A percentile compares a stretch with the other conserved stretches of the same genome.
Evolutionary conservation across 805 yeast genomes (phyloP).

Genomic region (Kodamaea leandrae): DNA sequence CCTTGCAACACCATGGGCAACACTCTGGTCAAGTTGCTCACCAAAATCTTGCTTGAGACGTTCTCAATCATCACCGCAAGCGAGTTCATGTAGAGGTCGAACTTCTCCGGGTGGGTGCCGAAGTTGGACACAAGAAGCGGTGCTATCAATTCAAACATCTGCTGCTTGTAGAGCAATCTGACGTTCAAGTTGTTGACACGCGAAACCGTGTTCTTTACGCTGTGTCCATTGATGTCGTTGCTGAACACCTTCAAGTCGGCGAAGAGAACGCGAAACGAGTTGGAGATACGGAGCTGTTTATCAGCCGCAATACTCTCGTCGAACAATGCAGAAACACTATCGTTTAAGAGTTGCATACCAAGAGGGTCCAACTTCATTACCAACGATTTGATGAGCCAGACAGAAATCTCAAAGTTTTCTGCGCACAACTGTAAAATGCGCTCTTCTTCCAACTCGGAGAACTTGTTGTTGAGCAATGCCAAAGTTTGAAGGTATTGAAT

Average conservation of each 20-base stretch:
- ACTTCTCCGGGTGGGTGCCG: slow-evolving; percentile 20
- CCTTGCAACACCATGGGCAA: slow-evolving; percentile 74
- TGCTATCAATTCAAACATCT: slow-evolving; percentile 60
- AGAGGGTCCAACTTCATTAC: slow-evolving; percentile 51
- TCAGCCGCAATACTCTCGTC: slow-evolving; percentile 16
- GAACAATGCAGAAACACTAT: slow-evolving; percentile 24
- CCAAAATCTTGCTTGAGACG: slow-evolving; percentile 59
- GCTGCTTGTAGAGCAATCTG: slow-evolving; percentile 75
- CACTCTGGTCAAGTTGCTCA: slow-evolving; percentile 60
- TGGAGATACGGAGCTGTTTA: slow-evolving; percentile 35
- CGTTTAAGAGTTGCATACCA: slow-evolving; percentile 24
- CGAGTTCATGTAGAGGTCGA: slow-evolving; percentile 57
- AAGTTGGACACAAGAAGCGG: slow-evolving; percentile 47
- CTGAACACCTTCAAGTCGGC: slow-evolving; percentile 63
- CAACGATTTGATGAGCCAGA: slow-evolving; percentile 76
- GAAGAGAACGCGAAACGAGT: slow-evolving; percentile 60
- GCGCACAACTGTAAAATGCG: neutral
- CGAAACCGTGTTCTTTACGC: slow-evolving; percentile 33
- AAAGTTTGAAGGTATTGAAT: slow-evolving; percentile 57
- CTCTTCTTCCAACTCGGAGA: slow-evolving; percentile 7
- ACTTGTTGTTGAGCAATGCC: slow-evolving; percentile 53
- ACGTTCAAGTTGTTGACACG: slow-evolving; percentile 56
- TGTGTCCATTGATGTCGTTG: slow-evolving; percentile 33
- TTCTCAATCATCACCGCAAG: slow-evolving; percentile 66
- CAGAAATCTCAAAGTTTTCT: slow-evolving; percentile 46